phyloP scores from a whole-genome alignment of 345 rosid species.

The Combretum micranthum region DNA sequence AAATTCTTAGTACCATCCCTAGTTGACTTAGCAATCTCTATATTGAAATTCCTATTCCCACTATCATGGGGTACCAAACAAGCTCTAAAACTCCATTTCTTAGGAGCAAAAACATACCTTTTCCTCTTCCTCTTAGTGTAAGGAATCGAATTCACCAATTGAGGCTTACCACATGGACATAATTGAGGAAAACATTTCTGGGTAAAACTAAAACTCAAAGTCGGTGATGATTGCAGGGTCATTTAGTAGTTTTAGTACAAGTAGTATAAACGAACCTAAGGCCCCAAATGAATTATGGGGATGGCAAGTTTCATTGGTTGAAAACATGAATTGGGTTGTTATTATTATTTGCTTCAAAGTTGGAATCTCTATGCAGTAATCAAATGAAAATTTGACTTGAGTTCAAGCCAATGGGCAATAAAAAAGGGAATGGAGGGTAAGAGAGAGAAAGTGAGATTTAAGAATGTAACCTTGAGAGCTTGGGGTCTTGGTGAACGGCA shows the following conservation, averaged over 20 bases:
- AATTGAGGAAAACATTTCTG: constrained; percentile 6
- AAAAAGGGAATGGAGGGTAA: neutral
- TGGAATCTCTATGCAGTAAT: too few species aligned
- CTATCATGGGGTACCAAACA: constrained; percentile 26
- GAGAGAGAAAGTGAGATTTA: neutral
- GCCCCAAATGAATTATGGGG: constrained; percentile 14
- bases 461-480: constrained; percentile 8
- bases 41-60: constrained; percentile 11
- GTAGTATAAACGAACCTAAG: constrained; percentile 11
- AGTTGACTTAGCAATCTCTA: constrained; percentile 28
- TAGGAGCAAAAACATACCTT: neutral
- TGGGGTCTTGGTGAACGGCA: constrained; percentile 7
- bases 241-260: constrained; percentile 21
- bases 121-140: constrained; percentile 18
- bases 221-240: constrained; percentile 38
- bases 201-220: constrained; percentile 26
- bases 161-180: constrained; percentile 24
- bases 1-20: constrained; percentile 27
- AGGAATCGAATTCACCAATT: neutral
- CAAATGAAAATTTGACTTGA: neutral
- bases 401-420: neutral
- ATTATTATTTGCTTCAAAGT: too few species aligned
- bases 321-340: constrained; percentile 24
- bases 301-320: constrained; percentile 16
- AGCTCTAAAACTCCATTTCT: constrained; percentile 29